Conservation (phyloP, 768 basidiomycete genomes). For the Clavulina sp. region DNA sequence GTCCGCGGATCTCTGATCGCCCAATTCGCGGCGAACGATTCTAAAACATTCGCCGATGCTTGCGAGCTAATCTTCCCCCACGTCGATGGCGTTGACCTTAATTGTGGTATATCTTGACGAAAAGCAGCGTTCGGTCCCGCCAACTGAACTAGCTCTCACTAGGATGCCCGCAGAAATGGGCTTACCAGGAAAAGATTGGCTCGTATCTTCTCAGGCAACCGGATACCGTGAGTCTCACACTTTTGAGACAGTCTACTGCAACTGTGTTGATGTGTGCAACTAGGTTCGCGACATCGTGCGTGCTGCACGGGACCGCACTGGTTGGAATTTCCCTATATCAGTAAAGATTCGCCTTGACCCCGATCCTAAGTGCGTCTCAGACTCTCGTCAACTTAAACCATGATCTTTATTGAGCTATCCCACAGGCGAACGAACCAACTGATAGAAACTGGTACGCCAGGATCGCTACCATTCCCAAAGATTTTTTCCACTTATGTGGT, state of each 20-base stretch:
- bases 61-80: constrained; percentile 25
- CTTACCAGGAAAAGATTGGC: constrained; percentile 27
- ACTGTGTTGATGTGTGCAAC: neutral
- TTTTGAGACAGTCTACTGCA: neutral
- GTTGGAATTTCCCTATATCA: constrained; percentile 25
- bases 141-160: neutral
- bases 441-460: constrained; percentile 17
- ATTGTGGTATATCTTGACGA: constrained; percentile 20
- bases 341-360: constrained; percentile 31
- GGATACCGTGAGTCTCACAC: constrained; percentile 17
- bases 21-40: constrained; percentile 29
- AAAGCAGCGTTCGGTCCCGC: too few species aligned
- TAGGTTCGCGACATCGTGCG: constrained; percentile 23
- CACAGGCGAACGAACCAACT: constrained; percentile 23
- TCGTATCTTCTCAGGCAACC: constrained; percentile 28
- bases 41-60: constrained; percentile 25
- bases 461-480: neutral
- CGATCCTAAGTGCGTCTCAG: constrained; percentile 21
- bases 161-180: constrained; percentile 30
- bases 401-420: neutral
- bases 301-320: constrained; percentile 23
- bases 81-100: constrained; percentile 30
- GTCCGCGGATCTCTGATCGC: constrained; percentile 25
- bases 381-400: neutral
- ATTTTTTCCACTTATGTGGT: neutral